Conservation (phyloP, 805 yeast genomes). For the Candida nanaspora region DNA sequence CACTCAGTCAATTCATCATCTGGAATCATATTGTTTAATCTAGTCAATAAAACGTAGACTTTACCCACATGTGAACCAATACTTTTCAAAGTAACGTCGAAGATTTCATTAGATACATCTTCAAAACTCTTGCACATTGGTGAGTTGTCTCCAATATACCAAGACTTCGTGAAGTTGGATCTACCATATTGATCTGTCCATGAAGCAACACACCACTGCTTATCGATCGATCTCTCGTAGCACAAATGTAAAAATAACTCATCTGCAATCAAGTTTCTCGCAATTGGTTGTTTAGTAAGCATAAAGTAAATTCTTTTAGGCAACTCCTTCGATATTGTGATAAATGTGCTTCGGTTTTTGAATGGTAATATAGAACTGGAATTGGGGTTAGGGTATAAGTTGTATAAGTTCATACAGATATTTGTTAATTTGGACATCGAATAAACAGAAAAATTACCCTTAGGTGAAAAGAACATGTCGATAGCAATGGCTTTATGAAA, state of each 20-base stretch:
- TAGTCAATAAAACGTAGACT: constrained; percentile 57
- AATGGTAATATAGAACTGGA: constrained; percentile 3
- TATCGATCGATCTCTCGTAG: constrained; percentile 74
- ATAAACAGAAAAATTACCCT: constrained; percentile 24
- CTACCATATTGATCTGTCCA: constrained; percentile 85
- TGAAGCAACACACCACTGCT: constrained; percentile 78
- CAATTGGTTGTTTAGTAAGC: constrained; percentile 30
- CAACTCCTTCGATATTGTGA: constrained; percentile 32
- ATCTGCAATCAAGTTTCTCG: constrained; percentile 39
- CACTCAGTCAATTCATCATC: constrained; percentile 78
- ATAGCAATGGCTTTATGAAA: constrained; percentile 35
- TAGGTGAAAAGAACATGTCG: constrained; percentile 28
- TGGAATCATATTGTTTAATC: constrained; percentile 67
- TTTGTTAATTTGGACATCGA: constrained; percentile 31
- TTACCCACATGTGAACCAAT: constrained; percentile 40
- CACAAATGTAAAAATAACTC: constrained; percentile 81
- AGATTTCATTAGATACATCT: constrained; percentile 56
- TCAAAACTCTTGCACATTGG: constrained; percentile 33
- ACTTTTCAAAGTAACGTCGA: constrained; percentile 49
- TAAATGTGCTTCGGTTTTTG: constrained; percentile 25
- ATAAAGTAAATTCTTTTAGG: constrained; percentile 38
- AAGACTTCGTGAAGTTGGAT: constrained; percentile 52
- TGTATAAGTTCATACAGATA: constrained; percentile 50
- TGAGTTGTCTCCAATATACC: constrained; percentile 39
- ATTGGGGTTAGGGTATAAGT: constrained; percentile 37